Conservation (phyloP, 768 basidiomycete species). For the Daedaleopsis sinensis region DNA sequence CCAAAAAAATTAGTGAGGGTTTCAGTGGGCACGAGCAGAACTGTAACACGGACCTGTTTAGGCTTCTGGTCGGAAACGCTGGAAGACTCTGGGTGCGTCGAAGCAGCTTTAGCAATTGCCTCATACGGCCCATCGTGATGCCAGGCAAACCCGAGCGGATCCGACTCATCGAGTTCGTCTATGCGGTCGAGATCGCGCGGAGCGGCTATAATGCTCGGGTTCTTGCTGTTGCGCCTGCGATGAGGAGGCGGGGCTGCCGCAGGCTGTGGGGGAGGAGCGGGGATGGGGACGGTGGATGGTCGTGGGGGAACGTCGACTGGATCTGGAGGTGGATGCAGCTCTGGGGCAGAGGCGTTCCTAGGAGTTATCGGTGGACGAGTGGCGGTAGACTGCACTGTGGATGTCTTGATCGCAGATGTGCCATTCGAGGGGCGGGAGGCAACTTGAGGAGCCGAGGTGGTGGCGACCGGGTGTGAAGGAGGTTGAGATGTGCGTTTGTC, state of each 20-base stretch:
- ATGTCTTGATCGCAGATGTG: not conserved
- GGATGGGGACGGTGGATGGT: slow-evolving; percentile 22
- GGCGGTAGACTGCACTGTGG: slow-evolving; percentile 6
- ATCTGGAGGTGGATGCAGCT: slow-evolving; percentile 15
- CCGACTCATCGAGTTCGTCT: slow-evolving; percentile 78
- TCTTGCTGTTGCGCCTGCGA: slow-evolving; percentile 29
- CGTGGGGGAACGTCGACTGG: slow-evolving; percentile 17
- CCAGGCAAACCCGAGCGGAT: slow-evolving; percentile 62
- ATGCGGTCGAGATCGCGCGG: slow-evolving; percentile 60
- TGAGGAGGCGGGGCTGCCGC: slow-evolving; percentile 20
- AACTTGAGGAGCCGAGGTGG: not conserved
- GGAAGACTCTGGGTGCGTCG: slow-evolving; percentile 17
- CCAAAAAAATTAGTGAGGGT: not conserved
- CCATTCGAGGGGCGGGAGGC: not conserved
- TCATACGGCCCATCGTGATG: slow-evolving; percentile 83
- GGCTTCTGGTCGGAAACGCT: slow-evolving; percentile 18
- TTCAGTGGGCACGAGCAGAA: not conserved
- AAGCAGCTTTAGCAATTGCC: slow-evolving; percentile 45
- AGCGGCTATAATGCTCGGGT: slow-evolving; percentile 28
- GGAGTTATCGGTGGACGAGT: slow-evolving; percentile 11
- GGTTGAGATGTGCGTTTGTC: not conserved
- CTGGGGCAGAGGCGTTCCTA: slow-evolving; percentile 23
- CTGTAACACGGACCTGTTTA: slow-evolving; percentile 3
- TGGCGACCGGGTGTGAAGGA: not conserved
- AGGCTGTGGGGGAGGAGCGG: not conserved